Percentiles rank a stretch among this genome's conserved stretches.
phyloP scores from a whole-genome alignment of 306 rosid species.

The Vigna radiata region DNA sequence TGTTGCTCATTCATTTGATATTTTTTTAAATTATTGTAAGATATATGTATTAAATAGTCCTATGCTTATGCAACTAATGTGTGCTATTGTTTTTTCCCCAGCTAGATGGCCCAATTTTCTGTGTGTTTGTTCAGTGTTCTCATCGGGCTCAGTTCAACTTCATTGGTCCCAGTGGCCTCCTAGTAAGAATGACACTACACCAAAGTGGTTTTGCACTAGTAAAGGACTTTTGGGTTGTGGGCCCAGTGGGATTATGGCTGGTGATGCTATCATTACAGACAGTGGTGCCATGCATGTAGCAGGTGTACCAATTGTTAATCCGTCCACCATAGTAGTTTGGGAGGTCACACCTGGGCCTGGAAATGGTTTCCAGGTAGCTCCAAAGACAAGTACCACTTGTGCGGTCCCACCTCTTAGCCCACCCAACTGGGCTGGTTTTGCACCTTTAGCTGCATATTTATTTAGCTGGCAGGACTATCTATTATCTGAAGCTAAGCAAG shows the following conservation, averaged over 20 bases:
- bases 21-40: neutral
- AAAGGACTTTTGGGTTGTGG: constrained; percentile 97
- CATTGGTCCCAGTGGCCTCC: constrained; percentile 99
- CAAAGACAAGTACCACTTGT: constrained; percentile 71
- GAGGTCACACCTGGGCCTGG: constrained; percentile 99
- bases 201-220: constrained; percentile 97
- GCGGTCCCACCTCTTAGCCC: constrained; percentile 80
- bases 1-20: constrained; percentile 16
- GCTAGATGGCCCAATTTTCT: constrained; percentile 99
- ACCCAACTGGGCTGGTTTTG: constrained; percentile 88
- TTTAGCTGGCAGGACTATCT: constrained; percentile 96
- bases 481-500: constrained; percentile 79
- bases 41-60: constrained; percentile 19
- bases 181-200: constrained; percentile 65
- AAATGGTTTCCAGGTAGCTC: constrained; percentile 84
- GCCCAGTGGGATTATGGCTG: constrained; percentile 99
- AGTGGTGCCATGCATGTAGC: constrained; percentile 99
- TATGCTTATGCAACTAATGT: constrained; percentile 47
- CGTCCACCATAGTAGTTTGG: constrained; percentile 99
- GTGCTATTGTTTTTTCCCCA: constrained; percentile 53
- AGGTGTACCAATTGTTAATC: constrained; percentile 97
- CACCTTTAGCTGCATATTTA: constrained; percentile 91
- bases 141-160: constrained; percentile 98
- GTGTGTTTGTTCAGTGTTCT: constrained; percentile 93
- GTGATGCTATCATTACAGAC: constrained; percentile 97